A percentile compares a stretch with the other conserved stretches of the same genome.
phyloP scores from a whole-genome alignment of 2,329 filamentous ascomycete species.

The Fusarium lateritium region DNA sequence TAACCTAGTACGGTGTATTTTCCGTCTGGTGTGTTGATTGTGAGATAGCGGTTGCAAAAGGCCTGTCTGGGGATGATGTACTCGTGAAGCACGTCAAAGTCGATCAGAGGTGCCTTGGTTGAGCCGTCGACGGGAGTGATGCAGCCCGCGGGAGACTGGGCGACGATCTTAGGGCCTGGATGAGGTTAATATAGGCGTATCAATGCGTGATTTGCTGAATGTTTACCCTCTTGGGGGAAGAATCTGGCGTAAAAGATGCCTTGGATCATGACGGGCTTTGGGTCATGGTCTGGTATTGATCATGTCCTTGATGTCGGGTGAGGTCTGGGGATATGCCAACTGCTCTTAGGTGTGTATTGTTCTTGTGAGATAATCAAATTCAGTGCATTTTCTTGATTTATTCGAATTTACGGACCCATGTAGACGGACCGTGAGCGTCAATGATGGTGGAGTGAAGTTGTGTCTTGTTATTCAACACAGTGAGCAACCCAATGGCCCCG shows the following conservation, averaged over 20 bases:
- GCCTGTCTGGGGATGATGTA: slow-evolving; percentile 96
- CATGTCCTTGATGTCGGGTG: slow-evolving; percentile 2
- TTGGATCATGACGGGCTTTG: slow-evolving; percentile 69
- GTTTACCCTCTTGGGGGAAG: slow-evolving; percentile 73
- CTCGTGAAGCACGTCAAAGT: slow-evolving; percentile 88
- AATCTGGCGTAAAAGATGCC: slow-evolving; percentile 81
- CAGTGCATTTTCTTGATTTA: not conserved
- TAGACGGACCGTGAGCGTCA: not conserved
- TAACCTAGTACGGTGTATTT: slow-evolving; percentile 87
- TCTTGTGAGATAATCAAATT: not conserved
- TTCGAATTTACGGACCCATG: not conserved
- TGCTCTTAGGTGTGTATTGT: not conserved
- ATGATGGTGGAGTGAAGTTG: slow-evolving; percentile 10
- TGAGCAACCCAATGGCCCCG: not conserved
- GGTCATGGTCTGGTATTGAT: slow-evolving; percentile 34
- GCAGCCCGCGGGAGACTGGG: slow-evolving; percentile 74
- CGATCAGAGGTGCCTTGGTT: slow-evolving; percentile 74
- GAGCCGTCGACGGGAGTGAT: slow-evolving; percentile 64
- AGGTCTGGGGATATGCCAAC: not conserved
- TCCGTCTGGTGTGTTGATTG: slow-evolving; percentile 78
- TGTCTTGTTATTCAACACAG: not conserved
- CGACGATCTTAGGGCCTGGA: slow-evolving; percentile 73
- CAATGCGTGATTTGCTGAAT: not conserved
- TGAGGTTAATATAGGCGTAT: not conserved
- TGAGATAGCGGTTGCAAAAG: slow-evolving; percentile 92